A percentile compares a stretch with the other conserved stretches of the same genome.
Conservation (phyloP, 2,329 filamentous ascomycete species). For the Ophiognomonia clavigignenti-juglandacearum region DNA sequence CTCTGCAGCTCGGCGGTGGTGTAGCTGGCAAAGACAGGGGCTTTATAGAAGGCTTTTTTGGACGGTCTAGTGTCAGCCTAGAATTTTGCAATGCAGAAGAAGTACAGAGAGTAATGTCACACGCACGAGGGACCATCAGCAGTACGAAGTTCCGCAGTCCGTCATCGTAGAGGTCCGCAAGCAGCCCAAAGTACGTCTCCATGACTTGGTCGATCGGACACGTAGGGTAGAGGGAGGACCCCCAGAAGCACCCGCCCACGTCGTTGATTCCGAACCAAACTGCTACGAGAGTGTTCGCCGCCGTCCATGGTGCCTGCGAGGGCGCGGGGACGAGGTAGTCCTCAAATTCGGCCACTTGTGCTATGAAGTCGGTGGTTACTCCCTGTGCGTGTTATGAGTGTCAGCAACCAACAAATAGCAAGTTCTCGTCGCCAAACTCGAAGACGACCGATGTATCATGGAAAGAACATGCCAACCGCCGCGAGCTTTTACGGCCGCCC, state of each 20-base stretch:
- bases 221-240: background rate
- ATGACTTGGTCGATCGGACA: conserved; percentile 8
- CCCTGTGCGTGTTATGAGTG: no score
- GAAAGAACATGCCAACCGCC: no score
- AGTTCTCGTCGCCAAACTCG: no score
- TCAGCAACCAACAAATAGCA: no score
- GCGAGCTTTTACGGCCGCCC: no score
- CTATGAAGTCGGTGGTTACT: conserved; percentile 6
- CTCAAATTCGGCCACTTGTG: conserved; percentile 8
- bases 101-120: no score
- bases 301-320: conserved; percentile 4
- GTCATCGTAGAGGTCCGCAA: conserved; percentile 6
- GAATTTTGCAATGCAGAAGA: no score
- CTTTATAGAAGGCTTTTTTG: conserved; percentile 6
- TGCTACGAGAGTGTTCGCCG: background rate
- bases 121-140: conserved; percentile 3
- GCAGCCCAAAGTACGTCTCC: conserved; percentile 6
- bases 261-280: conserved; percentile 11
- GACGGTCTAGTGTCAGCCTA: no score
- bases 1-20: conserved; percentile 1
- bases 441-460: no score
- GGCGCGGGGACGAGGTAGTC: conserved; percentile 4
- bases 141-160: conserved; percentile 5
- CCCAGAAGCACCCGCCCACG: conserved; percentile 9
- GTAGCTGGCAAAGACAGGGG: conserved; percentile 3